Evolutionary conservation across 768 basidiomycete genomes (phyloP), one percentile per base, ranked within the genome.

Genomic region (Hygrophorus pudorinus): DNA sequence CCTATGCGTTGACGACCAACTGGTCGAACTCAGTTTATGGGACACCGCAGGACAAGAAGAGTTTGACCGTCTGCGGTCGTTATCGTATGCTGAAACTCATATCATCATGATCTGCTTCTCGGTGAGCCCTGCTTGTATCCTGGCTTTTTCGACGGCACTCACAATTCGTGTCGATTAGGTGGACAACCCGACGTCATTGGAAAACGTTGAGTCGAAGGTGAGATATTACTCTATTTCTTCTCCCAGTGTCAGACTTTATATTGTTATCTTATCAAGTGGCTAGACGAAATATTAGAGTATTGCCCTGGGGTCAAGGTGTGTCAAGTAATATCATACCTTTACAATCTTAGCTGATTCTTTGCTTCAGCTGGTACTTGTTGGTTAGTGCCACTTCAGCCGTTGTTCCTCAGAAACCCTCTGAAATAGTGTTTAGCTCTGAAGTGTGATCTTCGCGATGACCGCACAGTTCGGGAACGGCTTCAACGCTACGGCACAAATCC

Each of bases 21-120:
- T 76, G 24, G 83, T 97, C 11, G 93, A 98, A 57, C 70, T 99
- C 35, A 89, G 90, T 59, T 59, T 98, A 50, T 98, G 94, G 94
- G 94, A 98, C 60, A 98, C 94, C 36, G 94, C 94, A 36, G 90
- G 90, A 34, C 91, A 94, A 63, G 91, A 94, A 67, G 91, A 94
- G 56, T 98, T 98, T 57, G 94, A 94, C 59, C 72, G 92, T 36
- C 66, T 98, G 45, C 76, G 94, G 38, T 94, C 92, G 9, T 66
- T 98, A n/a, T 89, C 86, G 30, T 98, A 97, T 60, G 87, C 94
- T 7, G 94, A 97, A 62, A 96, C 94, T 1, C 88, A 97, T 64
- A 85, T 97, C 47, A 75, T 97, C 50, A 86, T 97, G 85, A 70
- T 97, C 18, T 97, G 94, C 63, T 97, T 96, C 61, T 94, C 93